Evolutionary conservation across 768 basidiomycete genomes (phyloP), one percentile per base, ranked within the genome.

Genomic region (Trametes cubensis): DNA sequence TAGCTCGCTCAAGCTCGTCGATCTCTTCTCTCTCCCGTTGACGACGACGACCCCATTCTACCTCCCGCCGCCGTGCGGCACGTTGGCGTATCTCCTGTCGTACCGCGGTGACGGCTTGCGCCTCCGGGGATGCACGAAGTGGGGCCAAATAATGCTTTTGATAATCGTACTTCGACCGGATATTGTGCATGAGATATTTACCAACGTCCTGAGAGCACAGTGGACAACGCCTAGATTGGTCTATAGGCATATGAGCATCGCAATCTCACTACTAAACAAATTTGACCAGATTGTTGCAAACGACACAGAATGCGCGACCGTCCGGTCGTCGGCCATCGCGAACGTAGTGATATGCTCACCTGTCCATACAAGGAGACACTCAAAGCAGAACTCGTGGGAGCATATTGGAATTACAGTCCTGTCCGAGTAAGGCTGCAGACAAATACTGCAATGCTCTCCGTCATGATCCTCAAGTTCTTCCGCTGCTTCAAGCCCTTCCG

Each of bases 361-460:
- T 55, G 90, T 83, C 95, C 94, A 96, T 1, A 94, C 75, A 49
- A 89, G 77, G 23, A 97, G 80, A 72, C 95, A 98, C 58, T 92
- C 90, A 66, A 96, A 96, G 69, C 95, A 98, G 70, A 95, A 95
- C 70, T 92, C 90, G 78, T 98, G 95, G 2, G 92, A 90, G 73
- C 95, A 97, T 8, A 79, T 81, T 1, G 94, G 92, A 25, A 96
- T 79, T 41, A 95, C 81, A 0, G 94, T 90, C 47, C 90, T 79
- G 76, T 97, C 93, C 15, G 81, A 77, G 54, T 95, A 78, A 13
- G 77, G 62, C 68, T 95, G 92, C 23, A 98, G 78, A 69, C 95
- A 98, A 38, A 98, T 96, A 61, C 89, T 86, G 70, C 95, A 98
- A 67, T 86, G 79, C 23, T 88, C 84, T 47, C 81, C 83, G 6